phyloP scores from a whole-genome alignment of 192 early-diverging fungal genomes.

The Globomyces pollinis-pini region DNA sequence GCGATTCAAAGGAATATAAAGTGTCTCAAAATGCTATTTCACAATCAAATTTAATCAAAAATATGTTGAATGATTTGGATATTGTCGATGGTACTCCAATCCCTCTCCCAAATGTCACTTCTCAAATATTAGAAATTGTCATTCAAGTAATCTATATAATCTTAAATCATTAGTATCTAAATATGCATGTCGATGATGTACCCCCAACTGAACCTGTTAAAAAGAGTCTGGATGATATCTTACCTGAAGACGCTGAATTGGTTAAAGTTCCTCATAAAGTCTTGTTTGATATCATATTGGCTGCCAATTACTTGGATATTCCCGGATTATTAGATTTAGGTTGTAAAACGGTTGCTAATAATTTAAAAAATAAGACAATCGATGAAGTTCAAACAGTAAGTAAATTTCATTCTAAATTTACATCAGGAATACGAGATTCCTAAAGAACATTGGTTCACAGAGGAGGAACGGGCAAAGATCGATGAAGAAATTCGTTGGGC shows the following conservation, averaged over 20 bases:
- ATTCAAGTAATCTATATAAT: too few relatives aligned
- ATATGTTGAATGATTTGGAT: constrained; percentile 74
- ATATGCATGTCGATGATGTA: constrained; percentile 44
- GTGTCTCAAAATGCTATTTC: constrained; percentile 60
- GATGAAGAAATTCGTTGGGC: too few relatives aligned
- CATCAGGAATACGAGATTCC: constrained; percentile 7
- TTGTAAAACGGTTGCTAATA: constrained; percentile 97
- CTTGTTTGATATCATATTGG: constrained; percentile 58
- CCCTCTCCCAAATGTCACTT: constrained; percentile 50
- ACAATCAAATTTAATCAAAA: constrained; percentile 63
- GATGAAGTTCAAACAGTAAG: constrained; percentile 3
- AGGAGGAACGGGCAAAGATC: constrained; percentile 1
- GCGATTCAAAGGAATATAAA: constrained; percentile 37
- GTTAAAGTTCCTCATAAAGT: constrained; percentile 47
- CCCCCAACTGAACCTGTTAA: constrained; percentile 16
- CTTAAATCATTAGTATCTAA: constrained; percentile 47
- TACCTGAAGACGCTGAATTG: constrained; percentile 46
- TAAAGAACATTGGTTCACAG: neutral
- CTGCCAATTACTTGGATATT: constrained; percentile 93
- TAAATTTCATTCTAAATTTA: too few relatives aligned
- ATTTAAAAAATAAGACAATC: constrained; percentile 84
- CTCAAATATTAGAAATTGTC: constrained; percentile 39
- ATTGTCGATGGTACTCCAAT: constrained; percentile 47
- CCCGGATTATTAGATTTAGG: constrained; percentile 93
- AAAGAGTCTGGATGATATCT: constrained; percentile 40